These are phyloP conservation scores for Conringia planisiliqua DNA, from an alignment of 345 rosid species.

Conservation along the genomic window DNA sequence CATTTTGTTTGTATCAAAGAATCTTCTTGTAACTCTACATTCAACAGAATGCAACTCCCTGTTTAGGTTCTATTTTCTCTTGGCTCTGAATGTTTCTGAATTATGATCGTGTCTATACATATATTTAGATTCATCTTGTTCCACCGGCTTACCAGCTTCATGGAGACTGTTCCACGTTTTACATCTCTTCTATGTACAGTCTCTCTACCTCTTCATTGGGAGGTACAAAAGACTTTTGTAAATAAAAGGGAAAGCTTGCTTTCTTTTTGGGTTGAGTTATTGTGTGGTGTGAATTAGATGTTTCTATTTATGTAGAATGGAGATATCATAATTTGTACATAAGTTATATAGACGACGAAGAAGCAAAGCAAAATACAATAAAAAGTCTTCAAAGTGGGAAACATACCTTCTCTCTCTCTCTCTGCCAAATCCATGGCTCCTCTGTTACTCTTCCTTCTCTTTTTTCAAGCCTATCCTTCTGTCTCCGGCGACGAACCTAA, in stretches of 20 bases:
- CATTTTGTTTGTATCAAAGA: not conserved
- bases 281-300: not conserved
- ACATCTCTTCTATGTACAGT: not conserved
- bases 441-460: not conserved
- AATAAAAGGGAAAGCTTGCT: not conserved
- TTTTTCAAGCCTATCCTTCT: not conserved
- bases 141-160: not conserved
- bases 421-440: not conserved
- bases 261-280: not conserved
- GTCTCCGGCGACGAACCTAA: not conserved
- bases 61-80: not conserved
- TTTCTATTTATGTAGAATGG: not conserved
- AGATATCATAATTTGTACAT: not conserved
- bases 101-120: not conserved
- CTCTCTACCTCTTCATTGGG: not conserved
- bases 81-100: not conserved
- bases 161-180: not conserved
- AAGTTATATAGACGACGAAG: not conserved
- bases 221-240: not conserved
- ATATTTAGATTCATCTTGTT: not conserved
- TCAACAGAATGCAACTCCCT: not conserved
- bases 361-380: not conserved
- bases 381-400: not conserved
- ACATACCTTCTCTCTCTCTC: not conserved
- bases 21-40: not conserved